Conservation (phyloP, 768 basidiomycete species). For the Mycena galopus region DNA sequence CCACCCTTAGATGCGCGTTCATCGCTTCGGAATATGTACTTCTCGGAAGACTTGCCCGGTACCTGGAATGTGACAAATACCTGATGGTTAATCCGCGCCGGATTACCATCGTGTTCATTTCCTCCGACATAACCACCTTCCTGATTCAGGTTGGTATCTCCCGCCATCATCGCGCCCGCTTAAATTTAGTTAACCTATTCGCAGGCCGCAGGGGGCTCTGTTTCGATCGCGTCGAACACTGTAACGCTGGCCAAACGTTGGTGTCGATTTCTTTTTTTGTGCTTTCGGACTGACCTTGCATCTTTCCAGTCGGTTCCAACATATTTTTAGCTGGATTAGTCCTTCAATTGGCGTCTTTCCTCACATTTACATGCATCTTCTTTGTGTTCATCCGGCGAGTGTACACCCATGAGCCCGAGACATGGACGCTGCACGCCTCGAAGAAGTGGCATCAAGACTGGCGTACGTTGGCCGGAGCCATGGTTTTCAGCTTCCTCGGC, state of each 20-base stretch:
- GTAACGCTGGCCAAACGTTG: constrained; percentile 44
- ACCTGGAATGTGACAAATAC: constrained; percentile 60
- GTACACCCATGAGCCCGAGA: constrained; percentile 51
- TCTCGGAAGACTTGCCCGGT: constrained; percentile 69
- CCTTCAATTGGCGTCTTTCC: constrained; percentile 67
- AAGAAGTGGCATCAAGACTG: constrained; percentile 68
- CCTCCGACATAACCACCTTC: constrained; percentile 76
- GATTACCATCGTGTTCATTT: constrained; percentile 71
- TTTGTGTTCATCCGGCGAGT: constrained; percentile 64
- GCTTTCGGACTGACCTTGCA: neutral
- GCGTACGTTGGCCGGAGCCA: constrained; percentile 64
- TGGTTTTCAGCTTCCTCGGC: constrained; percentile 70
- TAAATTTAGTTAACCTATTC: neutral
- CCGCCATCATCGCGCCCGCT: neutral
- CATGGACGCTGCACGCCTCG: constrained; percentile 54
- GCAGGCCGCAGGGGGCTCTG: constrained; percentile 63
- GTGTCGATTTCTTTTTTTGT: constrained; percentile 45
- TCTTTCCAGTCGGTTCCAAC: constrained; percentile 13
- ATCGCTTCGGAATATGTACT: constrained; percentile 78
- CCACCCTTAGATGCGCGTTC: constrained; percentile 65
- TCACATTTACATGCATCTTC: constrained; percentile 61
- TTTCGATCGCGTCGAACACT: constrained; percentile 58
- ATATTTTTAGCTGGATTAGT: constrained; percentile 68
- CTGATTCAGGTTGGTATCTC: constrained; percentile 64
- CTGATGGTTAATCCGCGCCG: constrained; percentile 61